Conservation (phyloP, 805 yeast genomes). For the Sugiyamaella mastotermitis region DNA sequence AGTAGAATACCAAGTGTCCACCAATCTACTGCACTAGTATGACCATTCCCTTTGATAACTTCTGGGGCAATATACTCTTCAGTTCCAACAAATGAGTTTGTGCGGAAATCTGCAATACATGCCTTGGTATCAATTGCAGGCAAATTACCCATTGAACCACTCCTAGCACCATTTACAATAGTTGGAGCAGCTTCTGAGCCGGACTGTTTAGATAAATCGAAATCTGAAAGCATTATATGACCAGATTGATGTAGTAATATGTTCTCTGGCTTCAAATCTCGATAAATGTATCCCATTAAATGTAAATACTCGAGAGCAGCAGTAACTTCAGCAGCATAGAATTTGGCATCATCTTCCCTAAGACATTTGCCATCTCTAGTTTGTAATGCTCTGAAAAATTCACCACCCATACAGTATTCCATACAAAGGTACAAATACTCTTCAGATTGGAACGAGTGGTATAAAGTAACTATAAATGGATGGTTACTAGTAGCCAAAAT, state of each 20-base stretch:
- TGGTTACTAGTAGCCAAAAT: conserved; percentile 92
- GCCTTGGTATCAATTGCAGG: conserved; percentile 88
- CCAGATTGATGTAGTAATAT: conserved; percentile 93
- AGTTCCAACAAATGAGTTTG: conserved; percentile 97
- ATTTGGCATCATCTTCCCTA: conserved; percentile 80
- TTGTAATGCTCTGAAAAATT: conserved; percentile 92
- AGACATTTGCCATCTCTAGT: conserved; percentile 83
- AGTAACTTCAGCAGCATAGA: conserved; percentile 94
- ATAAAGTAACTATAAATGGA: conserved; percentile 93
- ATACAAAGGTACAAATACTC: conserved; percentile 88
- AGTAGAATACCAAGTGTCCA: conserved; percentile 95
- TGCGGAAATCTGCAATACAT: conserved; percentile 91
- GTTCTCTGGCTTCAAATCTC: conserved; percentile 96
- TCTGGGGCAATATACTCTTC: conserved; percentile 99
- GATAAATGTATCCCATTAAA: conserved; percentile 92
- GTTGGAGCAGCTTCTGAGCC: conserved; percentile 72
- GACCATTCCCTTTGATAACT: conserved; percentile 95
- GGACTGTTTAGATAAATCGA: conserved; percentile 88
- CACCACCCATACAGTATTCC: conserved; percentile 99
- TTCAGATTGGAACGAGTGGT: conserved; percentile 94
- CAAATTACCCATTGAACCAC: conserved; percentile 34
- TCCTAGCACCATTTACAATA: conserved; percentile 38
- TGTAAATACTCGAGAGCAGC: conserved; percentile 96
- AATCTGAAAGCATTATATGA: conserved; percentile 95
- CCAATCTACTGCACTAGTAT: conserved; percentile 98